Conservation (phyloP, 805 yeast species). For the Wickerhamiella sergipiensis region DNA sequence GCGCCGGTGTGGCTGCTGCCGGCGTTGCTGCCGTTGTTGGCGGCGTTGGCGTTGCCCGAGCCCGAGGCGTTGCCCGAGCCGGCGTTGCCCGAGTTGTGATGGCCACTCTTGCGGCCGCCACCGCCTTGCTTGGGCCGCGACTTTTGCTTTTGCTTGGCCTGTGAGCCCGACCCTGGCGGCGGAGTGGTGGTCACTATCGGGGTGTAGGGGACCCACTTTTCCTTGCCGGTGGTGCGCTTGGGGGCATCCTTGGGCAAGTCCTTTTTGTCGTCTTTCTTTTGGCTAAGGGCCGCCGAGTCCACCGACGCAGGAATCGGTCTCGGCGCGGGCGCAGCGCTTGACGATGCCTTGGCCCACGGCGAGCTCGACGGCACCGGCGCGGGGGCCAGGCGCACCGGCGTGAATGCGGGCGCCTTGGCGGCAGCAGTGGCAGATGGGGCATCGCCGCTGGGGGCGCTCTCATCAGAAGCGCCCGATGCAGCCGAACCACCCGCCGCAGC, state of each 20-base stretch:
- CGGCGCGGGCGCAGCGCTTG: background rate
- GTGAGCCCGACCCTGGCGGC: background rate
- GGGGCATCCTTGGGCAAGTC: constrained; percentile 12
- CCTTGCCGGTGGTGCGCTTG: constrained; percentile 32
- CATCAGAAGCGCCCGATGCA: background rate
- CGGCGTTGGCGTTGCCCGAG: too few relatives aligned
- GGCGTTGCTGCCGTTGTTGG: background rate
- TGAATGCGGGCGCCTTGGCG: constrained; percentile 15
- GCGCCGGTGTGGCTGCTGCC: background rate
- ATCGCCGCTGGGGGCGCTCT: constrained; percentile 15
- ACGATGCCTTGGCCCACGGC: constrained; percentile 38
- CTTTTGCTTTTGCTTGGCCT: background rate
- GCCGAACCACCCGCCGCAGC: background rate
- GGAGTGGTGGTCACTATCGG: constrained; percentile 13
- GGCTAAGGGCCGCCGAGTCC: constrained; percentile 13
- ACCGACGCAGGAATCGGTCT: constrained; percentile 6
- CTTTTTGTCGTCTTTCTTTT: constrained; percentile 13
- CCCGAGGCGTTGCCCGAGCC: background rate
- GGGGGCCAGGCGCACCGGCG: constrained; percentile 33
- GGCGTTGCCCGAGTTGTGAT: constrained; percentile 1
- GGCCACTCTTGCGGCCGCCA: background rate
- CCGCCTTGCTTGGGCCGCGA: background rate
- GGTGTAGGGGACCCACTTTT: constrained; percentile 30
- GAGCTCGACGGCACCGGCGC: constrained; percentile 51
- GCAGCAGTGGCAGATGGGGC: constrained; percentile 18